Conservation (phyloP, 2,329 filamentous ascomycete species). For the Ambrosiella cleistominuta region DNA sequence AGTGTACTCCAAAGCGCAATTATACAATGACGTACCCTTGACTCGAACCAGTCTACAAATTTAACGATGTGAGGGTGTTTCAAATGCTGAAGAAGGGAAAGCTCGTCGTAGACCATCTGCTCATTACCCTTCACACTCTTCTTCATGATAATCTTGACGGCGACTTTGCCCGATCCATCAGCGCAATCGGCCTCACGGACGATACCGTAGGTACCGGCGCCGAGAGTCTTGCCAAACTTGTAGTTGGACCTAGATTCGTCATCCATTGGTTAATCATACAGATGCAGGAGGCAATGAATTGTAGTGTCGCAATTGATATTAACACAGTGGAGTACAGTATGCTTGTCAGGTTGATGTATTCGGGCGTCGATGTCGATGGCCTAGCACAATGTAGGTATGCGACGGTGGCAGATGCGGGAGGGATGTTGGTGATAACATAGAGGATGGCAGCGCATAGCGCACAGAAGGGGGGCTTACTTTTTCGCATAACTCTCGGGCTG, state of each 20-base stretch:
- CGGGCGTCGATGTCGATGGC: neutral
- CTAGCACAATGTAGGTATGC: neutral
- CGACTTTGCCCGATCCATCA: slow-evolving; percentile 52
- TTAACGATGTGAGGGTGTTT: slow-evolving; percentile 91
- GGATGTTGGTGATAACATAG: neutral
- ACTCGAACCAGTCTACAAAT: slow-evolving; percentile 98
- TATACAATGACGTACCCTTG: slow-evolving; percentile 45
- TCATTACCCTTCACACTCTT: slow-evolving; percentile 98
- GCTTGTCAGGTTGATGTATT: neutral
- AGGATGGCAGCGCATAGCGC: neutral
- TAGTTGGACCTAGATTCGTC: slow-evolving; percentile 52
- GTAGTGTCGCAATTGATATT: neutral
- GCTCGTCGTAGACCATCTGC: slow-evolving; percentile 95
- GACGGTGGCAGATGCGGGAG: neutral
- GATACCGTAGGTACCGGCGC: slow-evolving; percentile 95
- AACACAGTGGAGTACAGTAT: neutral
- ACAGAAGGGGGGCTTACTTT: slow-evolving; percentile 42
- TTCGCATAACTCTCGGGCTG: slow-evolving; percentile 98
- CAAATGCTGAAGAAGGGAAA: slow-evolving; percentile 79
- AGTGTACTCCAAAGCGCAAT: neutral
- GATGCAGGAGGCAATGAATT: slow-evolving; percentile 9
- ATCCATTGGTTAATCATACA: slow-evolving; percentile 16
- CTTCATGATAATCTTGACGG: slow-evolving; percentile 97
- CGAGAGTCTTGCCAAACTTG: slow-evolving; percentile 79
- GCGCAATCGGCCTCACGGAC: slow-evolving; percentile 84